These are phyloP conservation scores for Nigrograna mackinnonii DNA, from an alignment of 2,329 filamentous ascomycete genomes.

Conservation along the genomic window DNA sequence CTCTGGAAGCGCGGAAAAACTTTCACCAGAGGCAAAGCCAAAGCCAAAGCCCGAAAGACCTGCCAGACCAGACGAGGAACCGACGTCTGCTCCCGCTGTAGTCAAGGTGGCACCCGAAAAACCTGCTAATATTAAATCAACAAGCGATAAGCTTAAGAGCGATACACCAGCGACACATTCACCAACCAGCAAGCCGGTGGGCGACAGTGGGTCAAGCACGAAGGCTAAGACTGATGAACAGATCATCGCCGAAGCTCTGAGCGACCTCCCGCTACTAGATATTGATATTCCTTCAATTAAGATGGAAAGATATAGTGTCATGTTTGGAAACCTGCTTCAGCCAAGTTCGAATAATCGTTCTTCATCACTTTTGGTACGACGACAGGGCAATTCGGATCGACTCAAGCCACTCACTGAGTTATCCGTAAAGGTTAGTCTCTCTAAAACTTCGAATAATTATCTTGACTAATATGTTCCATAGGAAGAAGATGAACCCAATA, in stretches of 20 bases:
- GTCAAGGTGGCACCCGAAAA: no score
- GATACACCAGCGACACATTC: no score
- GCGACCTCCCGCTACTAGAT: slow-evolving; percentile 55
- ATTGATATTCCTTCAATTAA: slow-evolving; percentile 80
- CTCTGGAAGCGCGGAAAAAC: slow-evolving; percentile 12
- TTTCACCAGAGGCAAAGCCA: slow-evolving; percentile 4
- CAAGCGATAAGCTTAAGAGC: no score
- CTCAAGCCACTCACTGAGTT: slow-evolving; percentile 36
- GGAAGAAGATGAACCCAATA: slow-evolving; percentile 16
- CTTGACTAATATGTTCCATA: slow-evolving; percentile 10
- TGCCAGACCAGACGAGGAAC: no score
- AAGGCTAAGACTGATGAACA: no score
- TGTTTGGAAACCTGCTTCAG: slow-evolving; percentile 80
- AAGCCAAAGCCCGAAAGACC: no score
- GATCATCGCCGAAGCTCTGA: slow-evolving; percentile 5
- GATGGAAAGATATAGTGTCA: slow-evolving; percentile 90
- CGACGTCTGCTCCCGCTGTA: no score
- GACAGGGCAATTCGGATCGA: slow-evolving; percentile 38
- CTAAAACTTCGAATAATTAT: slow-evolving; percentile 2
- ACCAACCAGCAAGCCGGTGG: no score
- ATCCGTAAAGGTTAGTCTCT: slow-evolving; percentile 32
- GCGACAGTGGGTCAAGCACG: no score
- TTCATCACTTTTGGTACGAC: slow-evolving; percentile 36
- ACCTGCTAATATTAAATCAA: no score
- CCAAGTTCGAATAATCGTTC: slow-evolving; percentile 19